Evolutionary conservation across 805 yeast genomes (phyloP), one percentile per base, ranked within the genome.

Genomic region (Wickerhamomyces tratensis): DNA sequence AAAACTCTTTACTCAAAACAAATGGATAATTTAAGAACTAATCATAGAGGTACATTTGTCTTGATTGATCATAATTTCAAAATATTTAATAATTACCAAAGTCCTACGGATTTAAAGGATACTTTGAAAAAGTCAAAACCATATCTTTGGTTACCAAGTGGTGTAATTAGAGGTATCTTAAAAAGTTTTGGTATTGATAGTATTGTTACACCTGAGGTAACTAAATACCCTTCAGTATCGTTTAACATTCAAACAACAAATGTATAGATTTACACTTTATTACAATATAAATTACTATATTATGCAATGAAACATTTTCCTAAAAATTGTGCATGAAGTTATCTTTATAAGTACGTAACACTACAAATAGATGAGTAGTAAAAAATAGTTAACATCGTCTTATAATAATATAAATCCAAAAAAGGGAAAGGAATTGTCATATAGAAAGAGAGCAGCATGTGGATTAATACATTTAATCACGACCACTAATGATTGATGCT

Each of bases 1-100:
- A 79, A 76, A 51, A 64, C 73, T 41, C 57, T 91, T 29, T 87
- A 77, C 62, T 77, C 79, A 35, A 91, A 88, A 61, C 96, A 85
- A 58, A 86, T 93, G 69, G 97, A 89, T 58, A 88, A 87, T 51
- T 69, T 93, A 45, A 75, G 95, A 47, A 93, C 98, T 1, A 93
- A 93, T 57, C 97, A 93, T 59, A 65, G 94, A 35, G 82, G 93
- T 7, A 84, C 89, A 0, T 86, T 78, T 59, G 91, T 87, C 26
- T 67, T 86, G 37, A 76, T 86, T 9, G 96, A 86, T 57, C 76
- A 73, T 57, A 64, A 64, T 42, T 82, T 81, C 64, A 70, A 70
- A 42, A 67, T 74, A 41, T 71, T 85, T 36, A 52, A 63, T 33
- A 65, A 72, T 39, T 72, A 82, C 71, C 62, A 68, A 49, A 69